Base-by-base conservation (phyloP, 2,329 filamentous ascomycete genomes). In the Arthrobotrys entomopaga region DNA sequence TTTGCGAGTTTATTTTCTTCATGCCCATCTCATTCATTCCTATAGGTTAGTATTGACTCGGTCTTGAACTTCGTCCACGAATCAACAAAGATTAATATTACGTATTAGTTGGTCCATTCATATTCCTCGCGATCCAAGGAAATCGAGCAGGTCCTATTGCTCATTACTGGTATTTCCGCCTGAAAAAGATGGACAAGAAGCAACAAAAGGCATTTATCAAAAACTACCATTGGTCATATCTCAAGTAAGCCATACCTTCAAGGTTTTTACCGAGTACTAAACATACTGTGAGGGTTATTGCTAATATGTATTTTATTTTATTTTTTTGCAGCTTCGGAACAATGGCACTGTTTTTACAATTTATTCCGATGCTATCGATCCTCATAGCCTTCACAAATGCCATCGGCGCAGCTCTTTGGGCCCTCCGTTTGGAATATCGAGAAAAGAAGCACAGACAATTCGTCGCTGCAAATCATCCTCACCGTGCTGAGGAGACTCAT, bases 311-410 rank as follows among this genome's bases (percentile, higher is more conserved):
- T 7, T 8, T 10, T 46, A 19, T 1, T 1, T 1, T 46, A 13
- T 70, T 1, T 1, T 1, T 46, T 46, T 70, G 2, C 50, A 87
- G 86, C 79, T 97, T 98, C 79, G 95, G 95, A 15, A 92, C 91
- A 0, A 85, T 95, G 2, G 91, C 93, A 57, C 87, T 97, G 83
- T 81, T 92, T 5, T 82, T 98, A 26, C 92, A 97, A 82, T 86
- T 98, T n/a, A 85, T 97, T 7, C 95, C 95, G 0, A 86, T 94
- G 11, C 82, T 97, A 56, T 96, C 91, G n/a, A 96, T 99, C 85
- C 89, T 98, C 80, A 97, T 98, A 81, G 85, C 98, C 43, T 83
- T 99, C 77, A 97, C 94, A 0, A 93, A 91, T 2, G 90, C 93
- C 0, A 88, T 89, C 19, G 95, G 94, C 1, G 90, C 91, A 49